Evolutionary conservation across 495 filamentous ascomycete genomes (phyloP).

Genomic region (Astrothelium subdiscretum): DNA sequence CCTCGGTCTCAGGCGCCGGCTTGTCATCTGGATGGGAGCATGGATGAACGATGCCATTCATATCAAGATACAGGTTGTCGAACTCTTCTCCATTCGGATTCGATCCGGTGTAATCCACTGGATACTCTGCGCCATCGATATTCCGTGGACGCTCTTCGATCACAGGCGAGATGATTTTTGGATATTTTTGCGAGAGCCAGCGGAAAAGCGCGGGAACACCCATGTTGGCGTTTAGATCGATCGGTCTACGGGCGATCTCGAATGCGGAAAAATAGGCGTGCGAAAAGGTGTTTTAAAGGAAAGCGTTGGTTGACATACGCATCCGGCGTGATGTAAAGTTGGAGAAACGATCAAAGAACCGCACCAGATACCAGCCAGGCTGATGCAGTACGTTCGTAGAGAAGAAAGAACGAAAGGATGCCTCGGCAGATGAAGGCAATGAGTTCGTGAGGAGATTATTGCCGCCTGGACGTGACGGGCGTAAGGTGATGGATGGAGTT

Average conservation of each 20-base stretch:
- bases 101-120: slow-evolving; percentile 66
- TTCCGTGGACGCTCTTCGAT: slow-evolving; percentile 71
- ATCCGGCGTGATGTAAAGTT: not conserved
- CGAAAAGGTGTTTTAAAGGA: not conserved
- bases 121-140: slow-evolving; percentile 68
- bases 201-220: slow-evolving; percentile 89
- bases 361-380: no score
- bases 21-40: slow-evolving; percentile 95
- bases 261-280: slow-evolving; percentile 1
- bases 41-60: slow-evolving; percentile 99
- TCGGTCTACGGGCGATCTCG: not conserved
- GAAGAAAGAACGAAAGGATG: no score
- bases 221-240: slow-evolving; percentile 41
- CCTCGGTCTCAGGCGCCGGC: slow-evolving; percentile 81
- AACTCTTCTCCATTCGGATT: slow-evolving; percentile 98
- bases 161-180: slow-evolving; percentile 87
- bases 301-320: not conserved
- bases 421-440: no score
- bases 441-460: not conserved
- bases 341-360: not conserved
- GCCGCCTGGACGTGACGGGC: not conserved
- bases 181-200: slow-evolving; percentile 92
- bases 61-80: slow-evolving; percentile 96
- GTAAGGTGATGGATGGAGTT: not conserved
- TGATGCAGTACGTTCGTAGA: no score